Evolutionary conservation across 192 early-diverging fungal species (phyloP), one percentile per base, ranked within the genome.

Genomic region (Linnemannia schmuckeri): DNA sequence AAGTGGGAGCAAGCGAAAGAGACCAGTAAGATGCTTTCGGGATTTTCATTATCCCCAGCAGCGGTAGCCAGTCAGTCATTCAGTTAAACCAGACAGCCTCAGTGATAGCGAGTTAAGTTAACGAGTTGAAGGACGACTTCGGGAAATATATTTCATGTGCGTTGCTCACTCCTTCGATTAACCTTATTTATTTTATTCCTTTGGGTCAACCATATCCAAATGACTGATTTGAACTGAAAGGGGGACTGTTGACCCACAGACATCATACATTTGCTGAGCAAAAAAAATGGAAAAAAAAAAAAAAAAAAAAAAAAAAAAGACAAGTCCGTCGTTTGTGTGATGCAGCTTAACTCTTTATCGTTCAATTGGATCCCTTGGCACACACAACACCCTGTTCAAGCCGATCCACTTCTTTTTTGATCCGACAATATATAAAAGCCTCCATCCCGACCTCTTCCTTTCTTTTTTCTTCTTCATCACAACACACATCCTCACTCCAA

Each of bases 401-500:
- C 61, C 30, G 61, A 66, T 75, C 54, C 66, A 22, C 18, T 52
- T 75, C 40, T 61, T 72, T 71, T 54, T 41, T 33, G 41, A 44
- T 49, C 42, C 41, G 30, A 33, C 49, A 10, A 15, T 75, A 57
- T 57, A 75, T 33, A 35, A 52, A 47, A 30, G 30, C 57, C 49
- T 66, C 37, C 61, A 46, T 66, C 47, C 55, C 33, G 44, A 41
- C 10, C 49, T 12, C 2, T 66, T 74, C 46, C 70, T 57, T 57
- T 57, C 54, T 72, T 57, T 79, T 35, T 74, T 66, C 47, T 75
- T 75, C 74, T 49, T 75, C 30, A 47, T 44, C 42, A 52, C 49
- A 52, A 52, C 63, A 61, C 44, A 42, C 33, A 27, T 33, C 20
- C 27, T n/a, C 33, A 7, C 46, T 73, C 30, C 57, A 70, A 55